Evolutionary conservation across 352 stramenopile genomes (phyloP).

Genomic region (Phytopythium boreale): DNA sequence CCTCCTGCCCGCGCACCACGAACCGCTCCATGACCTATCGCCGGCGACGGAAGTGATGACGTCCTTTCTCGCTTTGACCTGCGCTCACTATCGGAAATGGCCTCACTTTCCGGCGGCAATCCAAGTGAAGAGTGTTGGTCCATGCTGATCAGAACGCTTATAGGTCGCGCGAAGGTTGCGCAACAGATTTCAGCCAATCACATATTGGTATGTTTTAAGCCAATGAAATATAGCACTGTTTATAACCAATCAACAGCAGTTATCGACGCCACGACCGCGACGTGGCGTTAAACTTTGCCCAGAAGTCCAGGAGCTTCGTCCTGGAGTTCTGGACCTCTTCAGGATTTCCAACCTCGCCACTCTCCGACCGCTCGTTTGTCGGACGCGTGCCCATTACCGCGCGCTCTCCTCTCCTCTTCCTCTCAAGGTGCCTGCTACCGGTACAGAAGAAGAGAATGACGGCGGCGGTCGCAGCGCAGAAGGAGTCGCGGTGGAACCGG

Average conservation of each 20-base stretch:
- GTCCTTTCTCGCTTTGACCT: background rate
- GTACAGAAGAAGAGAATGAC: too few relatives aligned
- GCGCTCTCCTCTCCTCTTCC: background rate
- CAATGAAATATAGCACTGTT: background rate
- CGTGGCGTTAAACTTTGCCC: background rate
- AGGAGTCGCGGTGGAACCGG: slow-evolving; percentile 31
- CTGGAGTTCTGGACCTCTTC: background rate
- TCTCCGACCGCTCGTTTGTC: background rate
- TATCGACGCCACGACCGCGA: background rate
- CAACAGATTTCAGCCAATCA: background rate
- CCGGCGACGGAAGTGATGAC: too few relatives aligned
- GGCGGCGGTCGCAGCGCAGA: background rate
- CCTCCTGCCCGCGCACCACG: slow-evolving; percentile 51
- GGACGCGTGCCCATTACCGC: background rate
- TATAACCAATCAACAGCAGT: background rate
- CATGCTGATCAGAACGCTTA: background rate
- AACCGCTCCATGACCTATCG: slow-evolving; percentile 80
- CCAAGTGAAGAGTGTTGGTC: background rate
- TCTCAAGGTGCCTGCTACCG: too few relatives aligned
- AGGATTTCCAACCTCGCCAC: background rate
- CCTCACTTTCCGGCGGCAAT: background rate
- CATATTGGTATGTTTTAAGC: background rate
- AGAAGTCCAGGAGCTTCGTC: background rate
- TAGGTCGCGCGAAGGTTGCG: slow-evolving; percentile 23
- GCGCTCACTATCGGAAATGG: background rate